Evolutionary conservation across 352 stramenopile genomes (phyloP).

Genomic region (Peronospora destructor): DNA sequence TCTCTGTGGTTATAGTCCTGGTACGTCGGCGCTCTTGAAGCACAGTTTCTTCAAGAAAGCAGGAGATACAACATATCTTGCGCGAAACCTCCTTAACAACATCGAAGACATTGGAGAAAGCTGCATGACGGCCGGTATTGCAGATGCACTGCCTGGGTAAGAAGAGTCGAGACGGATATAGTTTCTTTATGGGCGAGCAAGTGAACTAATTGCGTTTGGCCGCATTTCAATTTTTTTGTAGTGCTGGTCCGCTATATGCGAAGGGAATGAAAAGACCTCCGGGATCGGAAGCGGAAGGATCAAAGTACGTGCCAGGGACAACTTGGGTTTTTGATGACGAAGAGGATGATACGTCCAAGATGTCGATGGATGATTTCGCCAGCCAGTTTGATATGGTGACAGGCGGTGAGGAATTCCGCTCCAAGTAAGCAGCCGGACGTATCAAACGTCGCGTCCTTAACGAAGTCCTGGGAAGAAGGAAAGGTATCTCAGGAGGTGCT

Average conservation of each 20-base stretch:
- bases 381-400: slow-evolving; percentile 85
- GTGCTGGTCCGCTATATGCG: slow-evolving; percentile 73
- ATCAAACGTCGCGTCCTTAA: slow-evolving; percentile 13
- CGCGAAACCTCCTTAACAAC: slow-evolving; percentile 57
- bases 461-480: slow-evolving; percentile 12
- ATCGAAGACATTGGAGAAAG: slow-evolving; percentile 86
- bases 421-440: slow-evolving; percentile 40
- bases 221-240: slow-evolving; percentile 15
- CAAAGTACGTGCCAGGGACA: slow-evolving; percentile 83
- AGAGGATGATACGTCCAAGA: slow-evolving; percentile 58
- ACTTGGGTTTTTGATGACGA: slow-evolving; percentile 88
- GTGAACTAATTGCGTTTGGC: background rate
- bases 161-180: slow-evolving; percentile 2
- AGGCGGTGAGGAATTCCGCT: slow-evolving; percentile 79
- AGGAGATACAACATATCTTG: slow-evolving; percentile 58
- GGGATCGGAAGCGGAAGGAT: slow-evolving; percentile 49
- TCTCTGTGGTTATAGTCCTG: slow-evolving; percentile 38
- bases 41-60: slow-evolving; percentile 89
- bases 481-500: slow-evolving; percentile 12
- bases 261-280: slow-evolving; percentile 69
- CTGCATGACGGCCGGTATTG: slow-evolving; percentile 79
- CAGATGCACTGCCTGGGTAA: slow-evolving; percentile 75
- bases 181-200: background rate
- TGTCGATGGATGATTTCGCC: slow-evolving; percentile 85
- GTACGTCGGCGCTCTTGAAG: slow-evolving; percentile 76